phyloP scores from a whole-genome alignment of 306 rosid genomes.

The Fragaria vesca region DNA sequence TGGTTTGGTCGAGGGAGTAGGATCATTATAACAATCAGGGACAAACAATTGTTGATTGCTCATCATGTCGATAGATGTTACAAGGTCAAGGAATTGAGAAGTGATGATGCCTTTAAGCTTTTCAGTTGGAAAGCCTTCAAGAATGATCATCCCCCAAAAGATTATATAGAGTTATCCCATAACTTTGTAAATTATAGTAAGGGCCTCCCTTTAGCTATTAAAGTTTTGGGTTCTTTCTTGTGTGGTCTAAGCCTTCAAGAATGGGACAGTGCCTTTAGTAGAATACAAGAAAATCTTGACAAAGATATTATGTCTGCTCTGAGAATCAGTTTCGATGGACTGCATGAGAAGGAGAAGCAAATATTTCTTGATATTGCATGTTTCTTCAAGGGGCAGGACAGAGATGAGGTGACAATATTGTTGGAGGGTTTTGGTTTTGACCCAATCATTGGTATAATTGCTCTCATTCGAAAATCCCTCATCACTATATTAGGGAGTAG shows the following conservation, averaged over 20 bases:
- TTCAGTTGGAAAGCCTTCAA: not conserved
- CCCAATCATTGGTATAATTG: not conserved
- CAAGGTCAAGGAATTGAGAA: not conserved
- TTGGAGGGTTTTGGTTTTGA: not conserved
- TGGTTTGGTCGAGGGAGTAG: not conserved
- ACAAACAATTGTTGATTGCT: not conserved
- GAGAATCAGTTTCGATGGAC: not conserved
- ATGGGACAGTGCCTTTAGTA: not conserved
- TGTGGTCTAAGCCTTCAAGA: not conserved
- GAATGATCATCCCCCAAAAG: not conserved
- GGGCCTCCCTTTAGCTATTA: not conserved
- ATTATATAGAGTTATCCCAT: not conserved
- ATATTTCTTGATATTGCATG: not conserved
- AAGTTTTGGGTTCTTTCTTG: not conserved
- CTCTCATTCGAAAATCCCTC: not conserved
- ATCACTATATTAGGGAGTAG: not conserved
- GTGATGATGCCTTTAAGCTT: not conserved
- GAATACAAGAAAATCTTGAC: not conserved
- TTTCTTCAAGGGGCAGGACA: not conserved
- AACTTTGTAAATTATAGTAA: not conserved
- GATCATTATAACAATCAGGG: not conserved
- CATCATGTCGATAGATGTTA: not conserved
- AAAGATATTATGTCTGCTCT: not conserved
- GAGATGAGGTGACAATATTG: not conserved
- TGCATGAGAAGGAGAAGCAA: not conserved